A percentile compares a stretch with the other conserved stretches of the same genome.
Conservation (phyloP, 75 land plant species). For the Ceratopteris richardii region DNA sequence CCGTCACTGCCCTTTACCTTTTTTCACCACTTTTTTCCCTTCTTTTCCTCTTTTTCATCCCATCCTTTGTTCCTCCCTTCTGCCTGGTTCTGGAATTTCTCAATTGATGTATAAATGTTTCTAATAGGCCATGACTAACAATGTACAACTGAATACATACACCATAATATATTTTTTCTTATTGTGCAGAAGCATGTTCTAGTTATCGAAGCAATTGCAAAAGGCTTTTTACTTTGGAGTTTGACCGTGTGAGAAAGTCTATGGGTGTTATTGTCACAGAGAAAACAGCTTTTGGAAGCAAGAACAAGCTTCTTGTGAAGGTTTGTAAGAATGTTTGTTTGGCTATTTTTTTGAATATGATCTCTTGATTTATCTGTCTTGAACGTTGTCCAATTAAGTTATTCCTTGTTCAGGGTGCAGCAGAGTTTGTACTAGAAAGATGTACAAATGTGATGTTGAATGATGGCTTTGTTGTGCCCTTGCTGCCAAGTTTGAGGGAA, state of each 20-base stretch:
- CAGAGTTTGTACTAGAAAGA: constrained; percentile 32
- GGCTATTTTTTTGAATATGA: background rate
- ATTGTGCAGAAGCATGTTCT: background rate
- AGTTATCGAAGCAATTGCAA: background rate
- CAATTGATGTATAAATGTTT: too few relatives aligned
- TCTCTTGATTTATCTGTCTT: too few relatives aligned
- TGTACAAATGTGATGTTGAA: constrained; percentile 26
- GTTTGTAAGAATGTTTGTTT: constrained; percentile 17
- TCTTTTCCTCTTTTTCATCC: too few relatives aligned
- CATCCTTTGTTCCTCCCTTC: too few relatives aligned
- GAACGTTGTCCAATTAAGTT: too few relatives aligned
- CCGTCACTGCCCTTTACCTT: too few relatives aligned
- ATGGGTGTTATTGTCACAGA: constrained; percentile 86
- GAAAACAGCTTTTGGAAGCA: constrained; percentile 14
- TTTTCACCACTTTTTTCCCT: too few relatives aligned
- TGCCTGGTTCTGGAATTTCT: too few relatives aligned
- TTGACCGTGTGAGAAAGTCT: constrained; percentile 84
- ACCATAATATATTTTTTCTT: background rate
- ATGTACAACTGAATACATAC: too few relatives aligned
- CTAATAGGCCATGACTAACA: too few relatives aligned
- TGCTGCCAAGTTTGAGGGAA: constrained; percentile 18
- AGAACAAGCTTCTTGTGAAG: constrained; percentile 72
- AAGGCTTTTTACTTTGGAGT: constrained; percentile 79
- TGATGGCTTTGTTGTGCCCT: constrained; percentile 27
- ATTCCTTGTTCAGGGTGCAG: constrained; percentile 26